Conservation (phyloP, 257 asterid genomes). For the Forsythia suspensa region DNA sequence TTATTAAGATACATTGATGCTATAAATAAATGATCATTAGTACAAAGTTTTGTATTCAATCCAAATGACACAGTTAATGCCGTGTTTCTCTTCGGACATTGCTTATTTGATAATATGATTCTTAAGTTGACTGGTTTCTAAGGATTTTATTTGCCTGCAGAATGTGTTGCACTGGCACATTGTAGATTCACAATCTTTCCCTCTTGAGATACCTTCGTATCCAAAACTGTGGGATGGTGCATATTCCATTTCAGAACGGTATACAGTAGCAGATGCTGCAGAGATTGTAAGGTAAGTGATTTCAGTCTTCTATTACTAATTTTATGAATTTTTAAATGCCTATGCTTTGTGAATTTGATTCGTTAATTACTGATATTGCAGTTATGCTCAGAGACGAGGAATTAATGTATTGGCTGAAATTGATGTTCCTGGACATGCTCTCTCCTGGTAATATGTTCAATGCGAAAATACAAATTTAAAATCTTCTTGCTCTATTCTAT, state of each 20-base stretch:
- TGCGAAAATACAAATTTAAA: not conserved
- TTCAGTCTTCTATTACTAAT: constrained; percentile 8
- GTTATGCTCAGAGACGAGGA: constrained; percentile 85
- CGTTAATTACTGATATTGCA: constrained; percentile 27
- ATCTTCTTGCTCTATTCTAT: not conserved
- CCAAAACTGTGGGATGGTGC: constrained; percentile 93
- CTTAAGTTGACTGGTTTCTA: not conserved
- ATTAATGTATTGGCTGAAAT: constrained; percentile 84
- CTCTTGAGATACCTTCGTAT: constrained; percentile 83
- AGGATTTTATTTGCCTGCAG: constrained; percentile 36
- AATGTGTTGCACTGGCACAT: constrained; percentile 99
- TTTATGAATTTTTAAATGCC: not conserved
- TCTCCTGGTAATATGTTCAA: constrained; percentile 63
- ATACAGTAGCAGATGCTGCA: constrained; percentile 70
- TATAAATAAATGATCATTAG: too few species aligned
- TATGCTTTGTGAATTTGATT: not conserved
- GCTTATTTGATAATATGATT: not conserved
- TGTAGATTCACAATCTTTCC: constrained; percentile 92
- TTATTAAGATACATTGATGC: not conserved
- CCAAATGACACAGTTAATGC: not conserved
- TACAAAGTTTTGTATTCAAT: too few species aligned
- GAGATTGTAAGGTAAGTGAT: constrained; percentile 78
- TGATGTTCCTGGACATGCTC: constrained; percentile 94
- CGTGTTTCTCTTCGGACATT: not conserved
- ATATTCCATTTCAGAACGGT: constrained; percentile 64